A percentile compares a stretch with the other conserved stretches of the same genome.
phyloP scores from a whole-genome alignment of 225 moss, liverwort and hornwort genomes.

The Physcomitrellopsis africana region DNA sequence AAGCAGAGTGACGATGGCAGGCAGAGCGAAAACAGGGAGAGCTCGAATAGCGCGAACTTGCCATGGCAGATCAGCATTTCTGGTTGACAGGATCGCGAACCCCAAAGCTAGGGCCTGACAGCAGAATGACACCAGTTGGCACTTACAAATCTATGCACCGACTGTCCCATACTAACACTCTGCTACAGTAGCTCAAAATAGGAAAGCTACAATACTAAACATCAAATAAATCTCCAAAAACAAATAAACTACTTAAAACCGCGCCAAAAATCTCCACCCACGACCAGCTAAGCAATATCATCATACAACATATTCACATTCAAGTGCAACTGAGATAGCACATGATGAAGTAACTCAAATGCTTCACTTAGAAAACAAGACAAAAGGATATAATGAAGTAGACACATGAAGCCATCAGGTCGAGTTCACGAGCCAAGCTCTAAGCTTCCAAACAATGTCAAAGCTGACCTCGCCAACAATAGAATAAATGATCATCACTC shows the following conservation, averaged over 20 bases:
- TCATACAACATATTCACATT: neutral
- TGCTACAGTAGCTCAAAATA: neutral
- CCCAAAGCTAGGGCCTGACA: conserved; percentile 72
- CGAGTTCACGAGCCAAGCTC: conserved; percentile 18
- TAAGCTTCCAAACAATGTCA: neutral
- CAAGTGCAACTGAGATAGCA: neutral
- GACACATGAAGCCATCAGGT: neutral
- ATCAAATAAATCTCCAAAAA: neutral
- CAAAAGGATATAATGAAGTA: neutral
- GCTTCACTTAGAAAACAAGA: neutral
- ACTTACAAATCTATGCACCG: neutral
- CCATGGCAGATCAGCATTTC: conserved; percentile 79
- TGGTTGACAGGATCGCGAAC: conserved; percentile 79
- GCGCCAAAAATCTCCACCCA: neutral
- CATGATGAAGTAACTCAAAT: neutral
- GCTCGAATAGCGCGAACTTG: conserved; percentile 79
- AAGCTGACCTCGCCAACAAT: conserved; percentile 78
- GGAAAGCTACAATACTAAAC: neutral
- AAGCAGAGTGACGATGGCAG: conserved; percentile 74
- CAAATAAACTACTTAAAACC: neutral
- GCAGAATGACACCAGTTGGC: conserved; percentile 21
- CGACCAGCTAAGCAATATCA: neutral
- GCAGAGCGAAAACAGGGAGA: conserved; percentile 86
- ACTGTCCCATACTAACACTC: neutral
- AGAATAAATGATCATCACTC: conserved; percentile 85